Evolutionary conservation across 2,329 filamentous ascomycete species (phyloP), one percentile per base, ranked within the genome.

Genomic region (Thelonectria olida): DNA sequence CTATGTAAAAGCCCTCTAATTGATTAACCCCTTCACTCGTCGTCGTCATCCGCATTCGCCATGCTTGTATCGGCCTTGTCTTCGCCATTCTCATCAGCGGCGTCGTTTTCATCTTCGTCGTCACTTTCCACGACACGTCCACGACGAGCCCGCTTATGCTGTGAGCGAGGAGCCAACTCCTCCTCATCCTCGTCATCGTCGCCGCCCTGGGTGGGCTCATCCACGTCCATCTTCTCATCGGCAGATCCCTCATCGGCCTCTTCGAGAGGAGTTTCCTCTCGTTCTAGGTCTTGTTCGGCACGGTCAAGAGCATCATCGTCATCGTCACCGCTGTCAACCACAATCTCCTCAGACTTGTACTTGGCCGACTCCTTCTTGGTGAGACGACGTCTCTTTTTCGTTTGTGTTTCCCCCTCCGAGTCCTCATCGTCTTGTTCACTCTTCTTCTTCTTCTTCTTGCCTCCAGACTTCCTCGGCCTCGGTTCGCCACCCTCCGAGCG

Each of bases 281-380:
- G 73, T 28, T 79, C 78, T 3, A 82, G 69, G 5, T 75, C 76
- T 51, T 76, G 74, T 66, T 84, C 82, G 0, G 80, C 81, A 27
- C 77, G 77, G n/a, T 84, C 82, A 4, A 83, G 76, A 5, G 75
- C 76, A 41, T 82, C 77, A 1, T 79, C 75, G 13, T 78, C 77
- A 7, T 79, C 74, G 3, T 85, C 87, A 65, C 92, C 90, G 62
- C 90, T 92, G 64, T 95, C 91, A 44, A 92, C 90, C 25, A 97
- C 88, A 64, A 93, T 87, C 77, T 97, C 93, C 2, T 86, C 89
- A 51, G 91, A 94, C 84, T 97, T 97, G 83, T 87, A 97, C 78
- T 97, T 67, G 20, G 42, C 12, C 25, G 72, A 71, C 54, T 78
- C 77, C 62, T 78, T 80, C 65, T 87, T 84, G 62, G 79, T 83